Evolutionary conservation across 208 protist species (phyloP).

Genomic region (Crithidia acanthocephali): DNA sequence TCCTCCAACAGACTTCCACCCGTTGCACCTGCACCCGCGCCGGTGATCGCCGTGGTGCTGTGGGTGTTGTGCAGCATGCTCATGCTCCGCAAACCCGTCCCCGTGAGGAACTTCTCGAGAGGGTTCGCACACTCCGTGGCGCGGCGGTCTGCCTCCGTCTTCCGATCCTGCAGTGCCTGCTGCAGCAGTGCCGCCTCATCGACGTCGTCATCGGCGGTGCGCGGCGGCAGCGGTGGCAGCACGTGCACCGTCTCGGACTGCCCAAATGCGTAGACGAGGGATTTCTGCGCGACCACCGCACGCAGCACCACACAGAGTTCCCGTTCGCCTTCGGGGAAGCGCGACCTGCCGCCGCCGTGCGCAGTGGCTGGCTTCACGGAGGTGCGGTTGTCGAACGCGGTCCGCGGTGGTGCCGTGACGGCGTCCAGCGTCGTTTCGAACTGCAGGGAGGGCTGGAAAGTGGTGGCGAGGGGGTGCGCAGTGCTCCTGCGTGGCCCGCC

Average conservation of each 20-base stretch:
- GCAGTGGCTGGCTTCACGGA: constrained; percentile 26
- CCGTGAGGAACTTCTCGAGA: constrained; percentile 34
- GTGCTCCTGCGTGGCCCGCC: background rate
- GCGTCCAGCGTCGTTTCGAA: background rate
- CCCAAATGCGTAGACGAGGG: constrained; percentile 71
- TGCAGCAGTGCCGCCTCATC: constrained; percentile 13
- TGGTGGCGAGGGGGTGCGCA: background rate
- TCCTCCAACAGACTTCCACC: constrained; percentile 13
- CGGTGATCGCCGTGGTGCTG: too few species aligned
- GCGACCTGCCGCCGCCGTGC: constrained; percentile 21
- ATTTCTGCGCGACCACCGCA: constrained; percentile 78
- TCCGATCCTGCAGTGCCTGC: constrained; percentile 20
- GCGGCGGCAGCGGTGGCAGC: constrained; percentile 58
- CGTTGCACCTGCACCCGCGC: background rate
- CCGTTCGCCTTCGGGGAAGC: constrained; percentile 36
- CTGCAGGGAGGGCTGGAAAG: background rate
- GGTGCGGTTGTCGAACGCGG: background rate
- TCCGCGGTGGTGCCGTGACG: background rate
- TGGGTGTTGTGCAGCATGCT: too few species aligned
- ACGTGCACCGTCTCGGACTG: constrained; percentile 78
- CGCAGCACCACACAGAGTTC: constrained; percentile 78
- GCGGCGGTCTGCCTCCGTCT: constrained; percentile 19
- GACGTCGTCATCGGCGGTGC: constrained; percentile 21
- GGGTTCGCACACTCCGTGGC: constrained; percentile 17
- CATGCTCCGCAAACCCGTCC: background rate